Evolutionary conservation across 2,329 filamentous ascomycete species (phyloP), one percentile per base, ranked within the genome.

Genomic region (Helotiales sp.): DNA sequence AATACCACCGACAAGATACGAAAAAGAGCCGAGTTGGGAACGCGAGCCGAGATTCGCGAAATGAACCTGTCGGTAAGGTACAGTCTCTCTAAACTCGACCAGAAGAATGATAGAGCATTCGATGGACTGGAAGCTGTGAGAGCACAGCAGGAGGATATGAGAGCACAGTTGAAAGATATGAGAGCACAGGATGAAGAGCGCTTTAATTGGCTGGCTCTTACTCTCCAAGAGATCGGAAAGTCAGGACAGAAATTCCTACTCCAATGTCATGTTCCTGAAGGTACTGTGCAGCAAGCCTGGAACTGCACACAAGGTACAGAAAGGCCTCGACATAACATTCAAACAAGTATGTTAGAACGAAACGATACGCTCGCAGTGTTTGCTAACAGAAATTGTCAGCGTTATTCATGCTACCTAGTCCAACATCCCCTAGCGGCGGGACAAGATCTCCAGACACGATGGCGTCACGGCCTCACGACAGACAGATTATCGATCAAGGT

Each of bases 11-110:
- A 30, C 15, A 28, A 13, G 7, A 54, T 54, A 30, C 50, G 50
- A 13, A 54, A 54, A 13, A 54, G 50, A 54, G 50, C 50, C 22
- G 50, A 30, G 50, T 34, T 54, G 50, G 50, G 50, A 28, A 28
- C 26, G 6, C 50, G 50, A 15, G 50, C 22, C 15, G 50, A 30
- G 24, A 54, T 54, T n/a, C 50, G 50, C 15, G 50, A 54, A 22
- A 54, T 54, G 24, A 30, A 52, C n/a, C 6, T 26, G n/a, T 10
- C n/a, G 6, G 24, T 52, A 8, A 52, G n/a, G 17, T 52, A 52
- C 50, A 30, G 24, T 10, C 50, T 54, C 15, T 30, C 22, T 10
- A 28, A 54, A 8, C 6, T 54, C 3, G 22, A 30, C 15, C 26
- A 28, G 13, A 54, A 54, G 24, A 3, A 6, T 7, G n/a, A 47